These are phyloP conservation scores for Scedosporium apiospermum DNA, from an alignment of 2,329 filamentous ascomycete species.

Conservation along the genomic window DNA sequence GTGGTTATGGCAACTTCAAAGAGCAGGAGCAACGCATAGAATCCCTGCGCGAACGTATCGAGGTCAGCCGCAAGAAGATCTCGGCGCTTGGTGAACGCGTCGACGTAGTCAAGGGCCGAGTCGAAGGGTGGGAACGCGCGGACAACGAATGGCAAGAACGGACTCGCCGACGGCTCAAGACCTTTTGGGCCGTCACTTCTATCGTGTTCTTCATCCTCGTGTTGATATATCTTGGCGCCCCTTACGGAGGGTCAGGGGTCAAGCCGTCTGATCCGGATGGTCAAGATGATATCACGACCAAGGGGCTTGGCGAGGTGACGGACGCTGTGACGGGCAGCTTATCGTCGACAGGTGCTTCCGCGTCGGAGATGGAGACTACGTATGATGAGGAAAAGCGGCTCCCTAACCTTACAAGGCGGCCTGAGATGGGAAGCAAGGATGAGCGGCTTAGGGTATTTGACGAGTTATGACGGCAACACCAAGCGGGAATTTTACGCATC, in stretches of 20 bases:
- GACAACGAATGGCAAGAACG: constrained; percentile 61
- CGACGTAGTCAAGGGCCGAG: constrained; percentile 50
- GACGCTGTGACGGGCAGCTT: neutral
- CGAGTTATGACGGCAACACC: constrained; percentile 28
- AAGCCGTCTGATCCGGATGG: neutral
- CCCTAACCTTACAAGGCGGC: neutral
- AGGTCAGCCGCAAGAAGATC: constrained; percentile 49
- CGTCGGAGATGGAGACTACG: neutral
- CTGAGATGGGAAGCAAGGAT: constrained; percentile 10
- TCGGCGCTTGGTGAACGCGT: constrained; percentile 52
- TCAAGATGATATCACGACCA: neutral
- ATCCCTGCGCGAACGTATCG: constrained; percentile 51
- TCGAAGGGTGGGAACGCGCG: constrained; percentile 58
- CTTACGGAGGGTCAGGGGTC: neutral
- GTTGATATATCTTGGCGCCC: constrained; percentile 15
- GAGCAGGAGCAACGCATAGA: constrained; percentile 56
- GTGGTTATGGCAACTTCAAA: constrained; percentile 51
- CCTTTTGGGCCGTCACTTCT: constrained; percentile 52
- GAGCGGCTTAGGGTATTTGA: constrained; percentile 35
- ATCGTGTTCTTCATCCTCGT: constrained; percentile 36
- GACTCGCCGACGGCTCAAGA: constrained; percentile 52
- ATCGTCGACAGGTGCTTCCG: neutral
- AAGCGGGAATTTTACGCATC: neutral
- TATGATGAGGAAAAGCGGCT: neutral
- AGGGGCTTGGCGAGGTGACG: neutral